A percentile compares a stretch with the other conserved stretches of the same genome.
phyloP scores from a whole-genome alignment of 2,329 filamentous ascomycete species.

The Pseudogymnoascus sp. region DNA sequence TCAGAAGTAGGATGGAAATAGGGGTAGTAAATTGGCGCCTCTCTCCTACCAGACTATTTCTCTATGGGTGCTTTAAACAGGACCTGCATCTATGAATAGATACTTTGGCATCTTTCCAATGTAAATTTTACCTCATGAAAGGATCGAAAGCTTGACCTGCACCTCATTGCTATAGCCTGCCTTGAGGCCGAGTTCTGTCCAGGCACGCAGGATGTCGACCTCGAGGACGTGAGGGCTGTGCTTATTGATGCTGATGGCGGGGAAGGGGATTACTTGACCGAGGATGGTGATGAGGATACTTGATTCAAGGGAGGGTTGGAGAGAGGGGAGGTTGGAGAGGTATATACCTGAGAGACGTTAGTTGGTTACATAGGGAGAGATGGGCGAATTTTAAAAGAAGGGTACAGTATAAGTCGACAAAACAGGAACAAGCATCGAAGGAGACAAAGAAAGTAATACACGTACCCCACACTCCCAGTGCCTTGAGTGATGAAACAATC shows the following conservation, averaged over 20 bases:
- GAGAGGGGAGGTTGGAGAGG: constrained; percentile 57
- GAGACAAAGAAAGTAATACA: constrained; percentile 5
- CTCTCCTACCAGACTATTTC: background rate
- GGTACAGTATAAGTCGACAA: background rate
- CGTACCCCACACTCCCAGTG: constrained; percentile 64
- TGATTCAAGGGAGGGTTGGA: constrained; percentile 43
- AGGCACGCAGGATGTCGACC: constrained; percentile 69
- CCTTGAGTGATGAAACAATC: constrained; percentile 66
- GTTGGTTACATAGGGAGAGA: background rate
- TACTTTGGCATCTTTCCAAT: no score
- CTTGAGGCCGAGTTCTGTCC: constrained; percentile 62
- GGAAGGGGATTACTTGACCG: constrained; percentile 57
- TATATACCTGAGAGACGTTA: constrained; percentile 54
- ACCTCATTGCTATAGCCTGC: constrained; percentile 76
- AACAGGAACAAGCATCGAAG: background rate
- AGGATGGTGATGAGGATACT: constrained; percentile 70
- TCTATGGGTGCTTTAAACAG: background rate
- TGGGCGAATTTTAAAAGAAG: background rate
- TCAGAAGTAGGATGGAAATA: background rate
- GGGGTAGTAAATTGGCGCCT: background rate
- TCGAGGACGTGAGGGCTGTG: constrained; percentile 56
- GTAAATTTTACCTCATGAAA: background rate
- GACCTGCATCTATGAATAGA: background rate
- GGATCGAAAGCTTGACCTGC: constrained; percentile 39
- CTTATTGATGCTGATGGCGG: constrained; percentile 53